Conservation (phyloP, 1,139 yeast genomes). For the Sugiyamaella paludigena region DNA sequence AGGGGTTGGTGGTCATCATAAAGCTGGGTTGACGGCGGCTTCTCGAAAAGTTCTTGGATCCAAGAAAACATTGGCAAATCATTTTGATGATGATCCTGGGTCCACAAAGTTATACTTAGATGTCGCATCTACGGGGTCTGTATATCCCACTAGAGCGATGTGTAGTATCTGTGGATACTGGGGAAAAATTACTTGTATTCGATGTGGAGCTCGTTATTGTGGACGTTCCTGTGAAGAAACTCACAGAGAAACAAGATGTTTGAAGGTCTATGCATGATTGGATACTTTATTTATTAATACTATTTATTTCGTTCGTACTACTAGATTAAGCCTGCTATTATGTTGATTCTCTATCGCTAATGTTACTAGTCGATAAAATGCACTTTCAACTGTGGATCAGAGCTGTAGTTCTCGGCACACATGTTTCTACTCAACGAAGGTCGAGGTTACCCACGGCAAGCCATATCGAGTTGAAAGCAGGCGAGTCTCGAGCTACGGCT, state of each 20-base stretch:
- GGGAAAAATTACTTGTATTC: slow-evolving; percentile 37
- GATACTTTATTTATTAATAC: too few species aligned
- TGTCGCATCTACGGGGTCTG: slow-evolving; percentile 35
- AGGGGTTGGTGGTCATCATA: slow-evolving; percentile 10
- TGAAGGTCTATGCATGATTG: slow-evolving; percentile 30
- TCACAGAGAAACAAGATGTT: slow-evolving; percentile 44
- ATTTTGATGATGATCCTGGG: slow-evolving; percentile 43
- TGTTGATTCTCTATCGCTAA: too few species aligned
- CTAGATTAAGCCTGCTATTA: too few species aligned
- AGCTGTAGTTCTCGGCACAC: too few species aligned
- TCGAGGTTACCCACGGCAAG: too few species aligned
- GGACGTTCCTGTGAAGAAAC: slow-evolving; percentile 38
- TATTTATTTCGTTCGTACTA: too few species aligned
- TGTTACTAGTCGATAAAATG: too few species aligned
- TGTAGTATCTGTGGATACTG: slow-evolving; percentile 46
- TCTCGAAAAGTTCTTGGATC: slow-evolving; percentile 41
- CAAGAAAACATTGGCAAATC: slow-evolving; percentile 40
- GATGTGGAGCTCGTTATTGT: slow-evolving; percentile 42
- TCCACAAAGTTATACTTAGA: slow-evolving; percentile 33
- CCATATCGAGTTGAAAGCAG: too few species aligned
- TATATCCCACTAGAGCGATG: slow-evolving; percentile 37
- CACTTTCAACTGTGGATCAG: too few species aligned
- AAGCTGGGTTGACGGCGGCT: slow-evolving; percentile 33
- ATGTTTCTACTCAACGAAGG: too few species aligned
- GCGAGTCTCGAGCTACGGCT: too few species aligned